Percentiles rank a stretch among this genome's conserved stretches.
phyloP scores from a whole-genome alignment of 2,329 filamentous ascomycete genomes.

The Xylariaceae sp. region DNA sequence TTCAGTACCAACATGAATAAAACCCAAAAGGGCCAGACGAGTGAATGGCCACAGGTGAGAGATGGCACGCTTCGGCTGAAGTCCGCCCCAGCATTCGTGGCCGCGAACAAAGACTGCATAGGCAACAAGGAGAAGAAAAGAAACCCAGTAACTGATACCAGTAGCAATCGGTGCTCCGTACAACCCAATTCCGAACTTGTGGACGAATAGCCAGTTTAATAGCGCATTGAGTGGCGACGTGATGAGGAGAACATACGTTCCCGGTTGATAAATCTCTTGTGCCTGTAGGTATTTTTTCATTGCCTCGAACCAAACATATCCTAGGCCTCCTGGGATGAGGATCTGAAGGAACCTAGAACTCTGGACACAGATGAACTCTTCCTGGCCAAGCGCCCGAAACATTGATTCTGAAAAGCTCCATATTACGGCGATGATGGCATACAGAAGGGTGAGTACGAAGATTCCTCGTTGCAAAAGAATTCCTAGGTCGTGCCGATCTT shows the following conservation, averaged over 20 bases:
- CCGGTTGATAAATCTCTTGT: slow-evolving; percentile 80
- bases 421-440: slow-evolving; percentile 72
- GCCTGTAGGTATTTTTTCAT: slow-evolving; percentile 90
- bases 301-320: slow-evolving; percentile 86
- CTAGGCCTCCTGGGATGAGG: slow-evolving; percentile 80
- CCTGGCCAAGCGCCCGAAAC: slow-evolving; percentile 77
- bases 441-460: slow-evolving; percentile 74
- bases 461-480: slow-evolving; percentile 79
- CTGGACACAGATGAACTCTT: slow-evolving; percentile 76
- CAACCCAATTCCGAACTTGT: slow-evolving; percentile 73
- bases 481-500: slow-evolving; percentile 79
- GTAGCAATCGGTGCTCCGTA: slow-evolving; percentile 83
- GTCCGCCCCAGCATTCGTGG: slow-evolving; percentile 81
- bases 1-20: slow-evolving; percentile 86
- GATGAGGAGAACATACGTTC: slow-evolving; percentile 81
- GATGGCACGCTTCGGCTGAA: slow-evolving; percentile 66
- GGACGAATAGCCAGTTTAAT: slow-evolving; percentile 82
- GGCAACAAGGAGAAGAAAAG: slow-evolving; percentile 75
- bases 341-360: slow-evolving; percentile 75
- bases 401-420: slow-evolving; percentile 79
- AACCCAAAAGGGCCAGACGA: slow-evolving; percentile 75
- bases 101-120: slow-evolving; percentile 77
- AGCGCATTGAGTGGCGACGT: slow-evolving; percentile 82
- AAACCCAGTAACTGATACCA: slow-evolving; percentile 85
- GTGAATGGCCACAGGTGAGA: slow-evolving; percentile 74